Evolutionary conservation across 495 filamentous ascomycete genomes (phyloP).

Genomic region (Neurospora terricola): DNA sequence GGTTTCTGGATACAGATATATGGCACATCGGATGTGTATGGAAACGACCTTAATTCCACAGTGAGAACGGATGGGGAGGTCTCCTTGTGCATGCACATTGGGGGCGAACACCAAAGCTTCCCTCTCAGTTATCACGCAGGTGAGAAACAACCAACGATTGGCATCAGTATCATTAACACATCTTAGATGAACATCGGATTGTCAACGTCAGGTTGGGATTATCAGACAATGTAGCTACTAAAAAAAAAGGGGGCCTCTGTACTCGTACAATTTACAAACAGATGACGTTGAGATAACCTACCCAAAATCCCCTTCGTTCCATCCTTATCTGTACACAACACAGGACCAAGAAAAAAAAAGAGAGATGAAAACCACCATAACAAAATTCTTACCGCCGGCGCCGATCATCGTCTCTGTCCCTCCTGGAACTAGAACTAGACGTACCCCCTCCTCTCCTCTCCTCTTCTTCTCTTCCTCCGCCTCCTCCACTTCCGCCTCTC

Average conservation of each 20-base stretch:
- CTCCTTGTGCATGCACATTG: neutral
- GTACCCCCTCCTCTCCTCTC: neutral
- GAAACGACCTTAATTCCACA: fast-evolving
- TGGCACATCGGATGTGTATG: neutral
- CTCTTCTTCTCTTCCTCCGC: neutral
- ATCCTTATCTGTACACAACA: neutral
- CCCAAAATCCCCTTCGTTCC: neutral
- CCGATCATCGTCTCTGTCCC: neutral
- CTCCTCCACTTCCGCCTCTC: neutral
- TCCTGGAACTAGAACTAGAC: neutral
- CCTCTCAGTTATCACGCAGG: neutral
- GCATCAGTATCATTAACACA: neutral
- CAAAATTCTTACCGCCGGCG: neutral
- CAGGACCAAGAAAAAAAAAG: neutral
- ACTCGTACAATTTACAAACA: neutral
- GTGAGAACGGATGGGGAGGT: neutral
- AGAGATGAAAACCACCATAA: neutral
- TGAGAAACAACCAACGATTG: neutral
- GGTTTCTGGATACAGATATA: neutral
- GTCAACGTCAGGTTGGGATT: neutral
- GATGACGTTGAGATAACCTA: neutral
- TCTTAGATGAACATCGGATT: neutral
- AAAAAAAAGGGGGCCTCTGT: neutral
- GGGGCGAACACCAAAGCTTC: neutral
- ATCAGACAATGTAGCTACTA: neutral